Evolutionary conservation across 202 grass and related monocot species (phyloP), one percentile per base, ranked within the genome.

Genomic region (Setaria viridis): DNA sequence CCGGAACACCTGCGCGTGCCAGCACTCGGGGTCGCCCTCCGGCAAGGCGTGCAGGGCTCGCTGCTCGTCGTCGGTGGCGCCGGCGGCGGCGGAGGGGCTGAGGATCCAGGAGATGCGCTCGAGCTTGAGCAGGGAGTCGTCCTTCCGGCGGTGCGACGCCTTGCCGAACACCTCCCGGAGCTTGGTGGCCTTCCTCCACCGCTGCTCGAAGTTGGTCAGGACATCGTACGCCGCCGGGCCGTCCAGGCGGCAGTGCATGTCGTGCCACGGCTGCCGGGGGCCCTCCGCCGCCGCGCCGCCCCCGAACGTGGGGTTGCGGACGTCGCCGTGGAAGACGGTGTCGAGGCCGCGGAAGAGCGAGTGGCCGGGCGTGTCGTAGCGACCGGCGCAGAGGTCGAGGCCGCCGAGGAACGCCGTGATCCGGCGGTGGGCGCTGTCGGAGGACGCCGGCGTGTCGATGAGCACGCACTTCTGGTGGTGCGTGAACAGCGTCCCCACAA

Each of bases 381-480:
- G 87, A 29, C 94, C 94, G 73, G 17, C 70, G 55, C 88, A 76
- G 57, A 96, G 81, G 90, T 96, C 94, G 19, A 96, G 91, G 11
- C 94, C 94, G 15, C 94, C 94, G 15, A 96, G 79, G 77, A 95
- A 99, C 13, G 96, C 96, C 6, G 90, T 95, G 84, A 95, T 88
- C 47, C 94, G 83, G 82, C 96, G 92, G 39, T 6, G 39, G 39
- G 39, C 39, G 39, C 39, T 41, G 39, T 6, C 39, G 5, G 39
- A 41, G 39, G 86, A 90, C 37, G 90, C 90, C 56, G 84, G 34
- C 72, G 96, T 95, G 89, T 99, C 96, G 12, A 95, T 76, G 51
- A 99, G 82, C 60, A 95, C n/a, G 43, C 90, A 92, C 87, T 99
- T 99, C 72, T 99, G 96, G 82, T 99, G 93, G 76, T 98, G 91